Base-by-base conservation (phyloP, 257 asterid species). In the Nicotiana sylvestris region DNA sequence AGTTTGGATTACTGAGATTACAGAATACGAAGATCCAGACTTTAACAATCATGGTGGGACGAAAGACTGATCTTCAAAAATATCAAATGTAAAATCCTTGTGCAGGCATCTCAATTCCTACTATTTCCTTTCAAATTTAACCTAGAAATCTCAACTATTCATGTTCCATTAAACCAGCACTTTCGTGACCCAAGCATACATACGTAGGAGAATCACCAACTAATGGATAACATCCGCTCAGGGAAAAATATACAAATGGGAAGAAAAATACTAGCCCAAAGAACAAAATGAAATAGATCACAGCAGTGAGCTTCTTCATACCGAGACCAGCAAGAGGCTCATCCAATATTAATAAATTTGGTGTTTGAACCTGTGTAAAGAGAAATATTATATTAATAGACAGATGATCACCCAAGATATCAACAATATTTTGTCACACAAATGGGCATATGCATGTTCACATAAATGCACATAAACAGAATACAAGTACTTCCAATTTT, bases 321-420 rank as follows among this genome's bases (percentile, higher is more conserved):
- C 99, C 98, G 86, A 96, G 94, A 83, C 99, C 99, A 88, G 98
- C 98, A 86, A 96, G 99, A 86, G 99, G 99, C 90, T 96, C 98
- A 68, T 94, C 98, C 91, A 94, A 85, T 89, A 93, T 83, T 88
- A 96, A 86, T 68, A 96, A 89, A 83, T 90, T 92, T 35, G 99
- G 98, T 89, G 91, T 91, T 88, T 93, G 95, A 81, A 96, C 97
- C 98, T 96, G 92, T 82, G 88, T 43, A 83, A 82, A 74, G 80
- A 61, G 61, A 87, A 69, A 61, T 37, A 43, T 46, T 27, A 66
- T 81, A 81, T 70, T 81, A 69, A 85, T 78, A 84, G 83, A 67
- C 68, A 87, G 78, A 82, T 51, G 79, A 83, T 81, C 62, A 84
- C 78, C 83, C 51, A 61, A 82, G 16, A 55, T 60, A 43, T 30